A percentile compares a stretch with the other conserved stretches of the same genome.
These are phyloP conservation scores for Candida caryicola DNA, from an alignment of 805 yeast genomes.

Conservation along the genomic window DNA sequence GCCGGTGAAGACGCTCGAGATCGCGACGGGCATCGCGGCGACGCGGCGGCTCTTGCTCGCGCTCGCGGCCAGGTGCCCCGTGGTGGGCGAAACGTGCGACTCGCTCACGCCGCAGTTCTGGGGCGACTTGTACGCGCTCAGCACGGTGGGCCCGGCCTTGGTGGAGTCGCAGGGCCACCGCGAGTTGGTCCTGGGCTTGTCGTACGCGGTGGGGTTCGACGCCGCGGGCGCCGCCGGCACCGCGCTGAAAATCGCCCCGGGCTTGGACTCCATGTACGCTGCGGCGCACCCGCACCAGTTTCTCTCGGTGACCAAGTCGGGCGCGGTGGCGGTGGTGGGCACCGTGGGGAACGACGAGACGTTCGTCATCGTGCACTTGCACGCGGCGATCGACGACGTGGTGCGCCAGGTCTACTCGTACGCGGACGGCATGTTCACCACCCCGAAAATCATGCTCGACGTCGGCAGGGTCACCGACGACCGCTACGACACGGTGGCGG, in stretches of 20 bases:
- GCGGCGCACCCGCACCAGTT: constrained; percentile 46
- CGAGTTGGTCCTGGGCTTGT: constrained; percentile 49
- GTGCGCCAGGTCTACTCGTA: constrained; percentile 17
- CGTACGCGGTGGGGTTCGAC: constrained; percentile 49
- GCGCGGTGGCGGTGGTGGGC: constrained; percentile 48
- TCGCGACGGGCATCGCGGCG: constrained; percentile 38
- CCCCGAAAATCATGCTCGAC: constrained; percentile 28
- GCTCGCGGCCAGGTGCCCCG: constrained; percentile 42
- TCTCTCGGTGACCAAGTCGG: constrained; percentile 45
- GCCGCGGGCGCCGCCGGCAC: constrained; percentile 21
- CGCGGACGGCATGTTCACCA: constrained; percentile 8
- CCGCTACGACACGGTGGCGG: constrained; percentile 15
- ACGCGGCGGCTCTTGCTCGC: constrained; percentile 39
- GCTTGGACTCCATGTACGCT: constrained; percentile 46
- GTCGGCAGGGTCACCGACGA: constrained; percentile 21
- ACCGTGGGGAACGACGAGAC: constrained; percentile 52
- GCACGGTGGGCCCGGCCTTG: constrained; percentile 41
- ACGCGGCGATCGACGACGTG: constrained; percentile 14
- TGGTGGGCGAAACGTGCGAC: constrained; percentile 46
- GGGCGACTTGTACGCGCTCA: constrained; percentile 46
- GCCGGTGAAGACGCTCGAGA: constrained; percentile 28
- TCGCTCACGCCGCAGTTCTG: constrained; percentile 51
- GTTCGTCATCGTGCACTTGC: constrained; percentile 33
- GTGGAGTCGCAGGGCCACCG: constrained; percentile 50
- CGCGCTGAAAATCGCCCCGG: constrained; percentile 31